These are phyloP conservation scores for Melanomma pulvis-pyrius DNA, from an alignment of 495 filamentous ascomycete species.

Conservation along the genomic window DNA sequence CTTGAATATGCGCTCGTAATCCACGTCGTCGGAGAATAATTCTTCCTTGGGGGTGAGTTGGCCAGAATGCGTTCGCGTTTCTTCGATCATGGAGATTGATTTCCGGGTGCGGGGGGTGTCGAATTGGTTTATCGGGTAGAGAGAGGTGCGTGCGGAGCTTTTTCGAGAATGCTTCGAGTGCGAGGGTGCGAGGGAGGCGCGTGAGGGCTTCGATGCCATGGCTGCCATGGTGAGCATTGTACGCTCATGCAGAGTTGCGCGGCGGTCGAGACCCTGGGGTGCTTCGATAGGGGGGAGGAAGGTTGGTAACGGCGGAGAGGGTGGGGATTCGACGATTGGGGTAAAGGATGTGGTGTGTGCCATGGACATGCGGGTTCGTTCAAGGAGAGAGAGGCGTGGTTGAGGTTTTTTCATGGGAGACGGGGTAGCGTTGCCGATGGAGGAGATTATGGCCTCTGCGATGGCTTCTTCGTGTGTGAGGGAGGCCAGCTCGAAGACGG, in stretches of 20 bases:
- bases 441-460: slow-evolving; percentile 45
- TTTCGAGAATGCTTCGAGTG: slow-evolving; percentile 20
- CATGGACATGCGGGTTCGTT: slow-evolving; percentile 52
- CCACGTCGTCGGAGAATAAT: slow-evolving; percentile 67
- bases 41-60: slow-evolving; percentile 57
- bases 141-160: slow-evolving; percentile 46
- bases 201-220: slow-evolving; percentile 42
- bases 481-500: slow-evolving; percentile 16
- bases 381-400: slow-evolving; percentile 45
- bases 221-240: slow-evolving; percentile 82
- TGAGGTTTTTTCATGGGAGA: slow-evolving; percentile 43
- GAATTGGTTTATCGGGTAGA: slow-evolving; percentile 64
- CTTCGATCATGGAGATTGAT: slow-evolving; percentile 21
- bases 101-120: slow-evolving; percentile 54
- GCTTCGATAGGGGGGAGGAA: not conserved
- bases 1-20: slow-evolving; percentile 85
- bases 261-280: slow-evolving; percentile 9
- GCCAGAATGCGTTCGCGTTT: slow-evolving; percentile 30
- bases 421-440: slow-evolving; percentile 44
- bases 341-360: slow-evolving; percentile 37
- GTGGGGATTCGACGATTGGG: slow-evolving; percentile 31
- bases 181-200: not conserved
- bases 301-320: slow-evolving; percentile 1
- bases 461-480: slow-evolving; percentile 33
- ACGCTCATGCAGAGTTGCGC: slow-evolving; percentile 62